These are phyloP conservation scores for Glycyrrhiza uralensis DNA, from an alignment of 306 rosid species.

Conservation along the genomic window DNA sequence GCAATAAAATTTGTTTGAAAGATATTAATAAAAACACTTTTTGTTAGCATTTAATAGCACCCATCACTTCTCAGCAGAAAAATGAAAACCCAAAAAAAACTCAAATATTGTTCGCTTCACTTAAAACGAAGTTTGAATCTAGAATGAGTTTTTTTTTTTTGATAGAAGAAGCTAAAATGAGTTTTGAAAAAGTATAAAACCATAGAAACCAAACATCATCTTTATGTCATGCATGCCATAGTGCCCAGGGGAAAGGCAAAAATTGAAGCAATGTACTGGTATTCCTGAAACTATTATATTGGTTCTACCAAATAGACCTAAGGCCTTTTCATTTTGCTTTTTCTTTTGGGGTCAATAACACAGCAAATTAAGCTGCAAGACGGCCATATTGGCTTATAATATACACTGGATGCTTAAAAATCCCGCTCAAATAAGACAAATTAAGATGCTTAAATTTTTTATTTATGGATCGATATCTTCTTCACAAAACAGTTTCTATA, in stretches of 20 bases:
- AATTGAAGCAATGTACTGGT: neutral
- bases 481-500: neutral
- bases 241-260: neutral
- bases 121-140: too few relatives aligned
- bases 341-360: neutral
- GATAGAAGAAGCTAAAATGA: too few relatives aligned
- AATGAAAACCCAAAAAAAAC: too few relatives aligned
- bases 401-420: neutral
- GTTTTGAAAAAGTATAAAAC: too few relatives aligned
- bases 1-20: too few relatives aligned
- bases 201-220: too few relatives aligned
- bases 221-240: neutral
- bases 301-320: neutral
- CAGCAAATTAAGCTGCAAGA: neutral
- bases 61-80: too few relatives aligned
- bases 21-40: too few relatives aligned
- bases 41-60: too few relatives aligned
- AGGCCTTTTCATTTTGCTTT: neutral
- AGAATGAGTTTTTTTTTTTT: too few relatives aligned
- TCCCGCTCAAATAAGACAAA: slow-evolving; percentile 20
- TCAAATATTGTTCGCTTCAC: too few relatives aligned
- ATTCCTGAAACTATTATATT: neutral
- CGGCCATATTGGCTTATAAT: neutral
- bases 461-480: neutral
- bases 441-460: neutral